Percentiles rank a stretch among this genome's conserved stretches.
phyloP scores from a whole-genome alignment of 192 early-diverging fungal species.

The Mortierella claussenii region DNA sequence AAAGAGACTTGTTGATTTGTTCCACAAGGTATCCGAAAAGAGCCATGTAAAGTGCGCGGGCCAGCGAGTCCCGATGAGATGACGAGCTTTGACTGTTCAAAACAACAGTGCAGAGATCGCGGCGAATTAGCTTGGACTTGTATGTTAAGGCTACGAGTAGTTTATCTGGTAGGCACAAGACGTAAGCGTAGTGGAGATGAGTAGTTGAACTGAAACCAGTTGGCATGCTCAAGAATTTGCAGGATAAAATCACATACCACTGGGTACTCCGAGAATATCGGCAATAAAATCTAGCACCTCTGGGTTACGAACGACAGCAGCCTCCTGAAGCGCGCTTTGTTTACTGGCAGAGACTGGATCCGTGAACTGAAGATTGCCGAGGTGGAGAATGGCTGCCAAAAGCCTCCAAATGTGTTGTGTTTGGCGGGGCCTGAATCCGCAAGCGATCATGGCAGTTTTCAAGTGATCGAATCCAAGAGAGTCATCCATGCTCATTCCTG shows the following conservation, averaged over 20 bases:
- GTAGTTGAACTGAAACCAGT: not conserved
- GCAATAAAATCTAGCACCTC: conserved; percentile 80
- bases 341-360: conserved; percentile 67
- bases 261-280: conserved; percentile 81
- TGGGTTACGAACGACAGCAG: conserved; percentile 78
- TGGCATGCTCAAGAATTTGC: not conserved
- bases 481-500: conserved; percentile 61
- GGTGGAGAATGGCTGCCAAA: conserved; percentile 88
- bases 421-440: conserved; percentile 72
- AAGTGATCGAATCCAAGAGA: conserved; percentile 71
- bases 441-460: conserved; percentile 65
- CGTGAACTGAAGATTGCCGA: conserved; percentile 89
- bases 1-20: conserved; percentile 86
- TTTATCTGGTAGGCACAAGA: conserved; percentile 28
- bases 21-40: conserved; percentile 93
- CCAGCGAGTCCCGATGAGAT: conserved; percentile 85
- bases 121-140: conserved; percentile 82
- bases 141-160: conserved; percentile 82
- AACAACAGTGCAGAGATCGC: conserved; percentile 91
- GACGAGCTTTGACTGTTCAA: conserved; percentile 81
- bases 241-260: conserved; percentile 49
- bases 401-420: conserved; percentile 85
- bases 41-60: conserved; percentile 86
- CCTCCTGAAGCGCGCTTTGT: conserved; percentile 72
- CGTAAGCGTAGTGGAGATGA: not conserved